These are phyloP conservation scores for Cruciata laevipes DNA, from an alignment of 257 asterid genomes.

Conservation along the genomic window DNA sequence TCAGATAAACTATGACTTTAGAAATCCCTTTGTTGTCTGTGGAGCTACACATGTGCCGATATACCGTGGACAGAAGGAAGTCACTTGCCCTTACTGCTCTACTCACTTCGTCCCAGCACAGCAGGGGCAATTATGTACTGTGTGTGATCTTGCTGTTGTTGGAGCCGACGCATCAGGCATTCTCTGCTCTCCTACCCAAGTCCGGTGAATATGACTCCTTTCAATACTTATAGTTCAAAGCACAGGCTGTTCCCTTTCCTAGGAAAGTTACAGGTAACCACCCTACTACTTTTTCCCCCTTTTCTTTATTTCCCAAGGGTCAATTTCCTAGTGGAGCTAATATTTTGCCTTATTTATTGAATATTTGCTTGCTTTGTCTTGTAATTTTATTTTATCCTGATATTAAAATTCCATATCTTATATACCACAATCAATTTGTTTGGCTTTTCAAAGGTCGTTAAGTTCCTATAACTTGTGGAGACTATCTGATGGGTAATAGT, in stretches of 20 bases:
- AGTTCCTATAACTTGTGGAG: neutral
- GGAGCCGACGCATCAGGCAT: constrained; percentile 89
- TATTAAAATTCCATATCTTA: neutral
- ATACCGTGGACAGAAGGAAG: constrained; percentile 77
- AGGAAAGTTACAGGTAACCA: constrained; percentile 18
- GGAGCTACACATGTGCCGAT: constrained; percentile 83
- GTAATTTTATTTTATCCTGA: neutral
- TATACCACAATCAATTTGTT: neutral
- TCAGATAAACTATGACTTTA: constrained; percentile 67
- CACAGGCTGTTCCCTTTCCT: constrained; percentile 11
- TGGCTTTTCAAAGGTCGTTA: neutral
- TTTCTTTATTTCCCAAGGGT: neutral
- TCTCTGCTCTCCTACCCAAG: constrained; percentile 75
- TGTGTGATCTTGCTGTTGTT: constrained; percentile 63
- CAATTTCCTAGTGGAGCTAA: neutral
- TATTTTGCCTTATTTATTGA: neutral
- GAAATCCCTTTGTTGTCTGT: constrained; percentile 83
- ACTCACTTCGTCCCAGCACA: constrained; percentile 57
- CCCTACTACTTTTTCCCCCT: neutral
- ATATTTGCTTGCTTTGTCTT: neutral
- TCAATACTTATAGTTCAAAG: neutral
- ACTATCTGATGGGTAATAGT: neutral
- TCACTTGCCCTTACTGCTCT: constrained; percentile 67
- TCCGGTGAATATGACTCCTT: constrained; percentile 33
- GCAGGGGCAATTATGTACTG: constrained; percentile 61